These are phyloP conservation scores for Phytophthora brassicae DNA, from an alignment of 352 stramenopile species.

Conservation along the genomic window DNA sequence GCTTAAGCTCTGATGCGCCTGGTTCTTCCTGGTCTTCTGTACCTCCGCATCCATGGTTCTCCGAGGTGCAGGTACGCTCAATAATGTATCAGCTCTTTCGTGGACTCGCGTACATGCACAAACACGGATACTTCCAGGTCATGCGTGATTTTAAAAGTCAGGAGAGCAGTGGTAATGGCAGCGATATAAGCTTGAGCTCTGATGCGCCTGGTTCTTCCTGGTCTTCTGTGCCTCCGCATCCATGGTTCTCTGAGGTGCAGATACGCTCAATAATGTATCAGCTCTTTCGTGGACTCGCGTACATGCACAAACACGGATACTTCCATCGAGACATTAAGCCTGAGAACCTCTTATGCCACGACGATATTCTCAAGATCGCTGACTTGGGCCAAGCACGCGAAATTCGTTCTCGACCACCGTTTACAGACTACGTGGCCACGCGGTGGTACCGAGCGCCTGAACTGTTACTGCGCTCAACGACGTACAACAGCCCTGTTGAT, in stretches of 20 bases:
- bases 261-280: conserved; percentile 81
- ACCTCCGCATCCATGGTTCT: conserved; percentile 42
- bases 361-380: conserved; percentile 73
- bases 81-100: conserved; percentile 82
- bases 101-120: conserved; percentile 80
- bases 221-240: conserved; percentile 12
- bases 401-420: conserved; percentile 70
- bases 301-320: conserved; percentile 87
- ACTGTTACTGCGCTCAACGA: conserved; percentile 58
- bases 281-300: conserved; percentile 69
- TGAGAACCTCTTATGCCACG: conserved; percentile 68
- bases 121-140: conserved; percentile 77
- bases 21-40: conserved; percentile 7
- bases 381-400: conserved; percentile 74
- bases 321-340: conserved; percentile 86
- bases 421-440: conserved; percentile 77
- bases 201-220: conserved; percentile 11
- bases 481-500: conserved; percentile 83
- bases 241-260: conserved; percentile 61
- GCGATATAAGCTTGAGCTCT: conserved; percentile 24
- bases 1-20: conserved; percentile 9
- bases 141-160: conserved; percentile 50
- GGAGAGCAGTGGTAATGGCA: conserved; percentile 48
- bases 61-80: conserved; percentile 66
- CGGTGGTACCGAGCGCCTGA: conserved; percentile 82